Evolutionary conservation across 2,329 filamentous ascomycete species (phyloP), one percentile per base, ranked within the genome.

Genomic region (Davidsoniella virescens): DNA sequence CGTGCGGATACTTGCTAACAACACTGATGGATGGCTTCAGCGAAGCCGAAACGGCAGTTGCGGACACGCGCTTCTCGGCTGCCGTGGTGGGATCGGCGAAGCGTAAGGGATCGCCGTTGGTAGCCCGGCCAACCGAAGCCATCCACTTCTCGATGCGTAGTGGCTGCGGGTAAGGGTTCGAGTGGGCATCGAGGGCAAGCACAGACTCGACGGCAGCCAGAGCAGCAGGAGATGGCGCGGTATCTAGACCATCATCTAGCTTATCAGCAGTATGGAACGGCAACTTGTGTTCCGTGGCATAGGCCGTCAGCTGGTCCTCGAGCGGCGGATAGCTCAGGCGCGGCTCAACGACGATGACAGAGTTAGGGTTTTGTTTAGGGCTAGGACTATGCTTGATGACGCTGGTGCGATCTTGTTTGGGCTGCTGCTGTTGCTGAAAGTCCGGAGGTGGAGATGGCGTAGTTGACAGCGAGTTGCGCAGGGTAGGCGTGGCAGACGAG

Each of bases 1-100:
- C 54, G 17, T 44, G n/a, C 17, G 54, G 54, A 39, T 55, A 54
- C 48, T 50, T 50, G 40, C 25, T 47, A 18, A 55, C 48, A 5
- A 55, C 48, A 38, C 52, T 54, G 8, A 51, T 37, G 8, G 38
- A 23, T 38, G 51, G 41, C 16, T 48, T 42, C 43, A 50, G 17
- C 8, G 29, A 23, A 5, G 20, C 12, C 29, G 26, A 17, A 8
- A 20, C 39, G 9, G 9, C 39, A 9, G 39, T 16, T 17, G 29
- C n/a, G 23, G 26, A 18, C 20, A 29, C 9, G 12, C 18, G 47
- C 8, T 17, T 23, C 47, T 18, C 16, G 14, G 46, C 29, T 8
- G 37, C 37, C 9, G 20, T 39, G 37, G 18, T 25, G 20, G 38
- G 36, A 1, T 33, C 40, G 6, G 41, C 40, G 26, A 44, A 39